Base-by-base conservation (phyloP, 2,329 filamentous ascomycete species). In the Bipolaris gigantea region DNA sequence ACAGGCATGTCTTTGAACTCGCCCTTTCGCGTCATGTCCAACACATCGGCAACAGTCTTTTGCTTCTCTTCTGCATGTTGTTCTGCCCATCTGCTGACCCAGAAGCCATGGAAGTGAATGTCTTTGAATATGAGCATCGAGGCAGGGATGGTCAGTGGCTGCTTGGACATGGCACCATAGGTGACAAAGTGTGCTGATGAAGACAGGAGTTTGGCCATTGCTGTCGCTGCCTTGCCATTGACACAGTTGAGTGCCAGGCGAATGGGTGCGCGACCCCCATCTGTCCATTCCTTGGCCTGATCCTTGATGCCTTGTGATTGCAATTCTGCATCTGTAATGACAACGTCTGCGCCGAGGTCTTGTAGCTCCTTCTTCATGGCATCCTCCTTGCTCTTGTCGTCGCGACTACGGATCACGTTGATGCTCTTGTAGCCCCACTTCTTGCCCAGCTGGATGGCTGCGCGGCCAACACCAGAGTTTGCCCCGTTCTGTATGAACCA, bases 401-500 rank as follows among this genome's bases (percentile, higher is more conserved):
- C 84, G 18, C 94, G 81, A 60, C 89, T 86, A 11, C 94, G 85
- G 36, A 99, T 81, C 21, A 99, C 82, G 72, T 97, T 97, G 75
- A 99, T 89, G 70, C 89, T 95, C 69, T 90, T 88, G 67, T 94
- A 83, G 0, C 93, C 93, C 93, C 92, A 97, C 48, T 91, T 81
- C 64, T 79, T 82, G 1, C 85, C 93, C 1, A 99, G 80, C 77
- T 99, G 94, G 61, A 97, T 94, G 10, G 91, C 93, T 2, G 92
- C 89, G 35, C 94, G 81, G 1, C 94, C 94, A 15, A 99, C 94
- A 10, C 92, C 94, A 38, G 87, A 91, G 76, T 99, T 99, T 35
- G 93, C 94, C 7, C 93, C 94, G 73, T 99, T 99, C 76, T 99
- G 94, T 42, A 99, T 86, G 71, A 97, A 90, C 92, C 93, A 99